phyloP scores from a whole-genome alignment of 192 early-diverging fungal genomes.

The Entophlyctis helioformis region DNA sequence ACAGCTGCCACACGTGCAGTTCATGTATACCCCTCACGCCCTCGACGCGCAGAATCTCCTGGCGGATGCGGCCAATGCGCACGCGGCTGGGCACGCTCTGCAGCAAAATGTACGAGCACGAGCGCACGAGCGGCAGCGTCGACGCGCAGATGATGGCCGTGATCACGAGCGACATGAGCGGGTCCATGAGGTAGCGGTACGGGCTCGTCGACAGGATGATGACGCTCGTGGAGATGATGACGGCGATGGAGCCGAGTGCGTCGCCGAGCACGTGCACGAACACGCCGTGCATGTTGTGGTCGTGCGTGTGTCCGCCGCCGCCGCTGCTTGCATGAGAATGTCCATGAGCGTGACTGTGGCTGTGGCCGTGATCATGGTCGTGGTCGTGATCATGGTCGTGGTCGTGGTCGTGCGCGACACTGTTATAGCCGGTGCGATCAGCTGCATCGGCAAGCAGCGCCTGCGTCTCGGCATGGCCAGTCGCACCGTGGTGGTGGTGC shows the following conservation, averaged over 20 bases:
- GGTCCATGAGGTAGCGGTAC: conserved; percentile 79
- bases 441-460: too few species aligned
- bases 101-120: conserved; percentile 64
- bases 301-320: conserved; percentile 23
- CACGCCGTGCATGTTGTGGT: conserved; percentile 61
- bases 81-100: conserved; percentile 67
- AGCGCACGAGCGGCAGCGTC: conserved; percentile 50
- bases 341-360: conserved; percentile 13
- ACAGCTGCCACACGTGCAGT: conserved; percentile 86
- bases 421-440: too few species aligned
- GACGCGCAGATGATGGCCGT: conserved; percentile 47
- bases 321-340: too few species aligned
- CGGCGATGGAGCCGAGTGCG: conserved; percentile 75
- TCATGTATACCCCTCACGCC: conserved; percentile 73
- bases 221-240: conserved; percentile 67
- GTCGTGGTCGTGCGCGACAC: too few species aligned
- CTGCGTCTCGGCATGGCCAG: too few species aligned
- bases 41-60: conserved; percentile 33
- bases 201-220: conserved; percentile 50
- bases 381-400: too few species aligned
- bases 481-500: too few species aligned
- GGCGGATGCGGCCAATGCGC: conserved; percentile 47
- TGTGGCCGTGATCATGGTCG: conserved; percentile 7
- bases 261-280: conserved; percentile 92
- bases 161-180: conserved; percentile 58